phyloP scores from a whole-genome alignment of 371 early-diverging fungal genomes.

The Apophysomyces ossiformis region DNA sequence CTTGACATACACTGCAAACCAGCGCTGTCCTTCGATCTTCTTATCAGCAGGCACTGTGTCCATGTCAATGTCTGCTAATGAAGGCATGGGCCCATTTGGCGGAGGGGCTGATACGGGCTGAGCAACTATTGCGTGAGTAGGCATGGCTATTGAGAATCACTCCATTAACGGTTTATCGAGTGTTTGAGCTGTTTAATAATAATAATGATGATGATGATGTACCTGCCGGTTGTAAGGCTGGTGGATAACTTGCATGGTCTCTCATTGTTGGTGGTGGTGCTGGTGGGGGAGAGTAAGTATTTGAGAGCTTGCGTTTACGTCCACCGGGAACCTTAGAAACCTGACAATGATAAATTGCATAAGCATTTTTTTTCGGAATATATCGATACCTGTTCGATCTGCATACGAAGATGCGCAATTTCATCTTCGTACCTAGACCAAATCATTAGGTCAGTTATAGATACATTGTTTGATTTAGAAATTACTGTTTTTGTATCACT shows the following conservation, averaged over 20 bases:
- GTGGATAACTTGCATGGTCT: conserved; percentile 27
- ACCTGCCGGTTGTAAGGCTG: conserved; percentile 20
- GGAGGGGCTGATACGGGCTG: conserved; percentile 12
- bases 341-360: not conserved
- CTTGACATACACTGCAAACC: conserved; percentile 77
- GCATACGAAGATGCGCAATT: conserved; percentile 45
- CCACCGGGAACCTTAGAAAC: not conserved
- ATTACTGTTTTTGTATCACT: conserved; percentile 67
- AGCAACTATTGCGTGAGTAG: conserved; percentile 14
- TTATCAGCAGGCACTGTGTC: conserved; percentile 78
- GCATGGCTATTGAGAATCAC: conserved; percentile 5
- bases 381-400: conserved; percentile 42
- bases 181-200: too few relatives aligned
- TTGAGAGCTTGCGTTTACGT: not conserved
- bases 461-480: not conserved
- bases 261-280: not conserved
- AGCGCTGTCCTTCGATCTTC: conserved; percentile 87
- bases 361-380: not conserved
- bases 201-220: conserved; percentile 23
- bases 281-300: not conserved
- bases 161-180: conserved; percentile 28
- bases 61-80: conserved; percentile 80
- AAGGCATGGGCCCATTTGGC: not conserved
- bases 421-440: conserved; percentile 54
- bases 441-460: not conserved